Base-by-base conservation (phyloP, 1,284 basidiomycete genomes). In the Pascua guehoae region DNA sequence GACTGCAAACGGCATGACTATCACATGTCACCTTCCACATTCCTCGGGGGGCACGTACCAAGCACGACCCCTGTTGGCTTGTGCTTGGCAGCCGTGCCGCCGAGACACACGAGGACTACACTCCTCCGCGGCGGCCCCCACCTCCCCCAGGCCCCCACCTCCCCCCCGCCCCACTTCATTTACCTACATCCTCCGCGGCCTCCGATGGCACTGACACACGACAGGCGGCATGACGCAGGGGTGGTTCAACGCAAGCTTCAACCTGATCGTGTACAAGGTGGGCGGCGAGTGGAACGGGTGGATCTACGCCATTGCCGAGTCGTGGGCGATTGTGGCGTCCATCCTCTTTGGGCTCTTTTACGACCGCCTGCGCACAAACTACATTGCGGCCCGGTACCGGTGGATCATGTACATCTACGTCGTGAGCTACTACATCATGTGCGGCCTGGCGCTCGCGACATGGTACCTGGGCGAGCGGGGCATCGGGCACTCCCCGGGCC, bases 321-420 rank as follows among this genome's bases (percentile, higher is more conserved):
- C 37, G 12, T 60, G 54, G 55, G 58, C 54, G 7, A 53, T 60
- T 15, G 58, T 60, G 24, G 58, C 58, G 4, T 43, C 52, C 11
- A 60, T 60, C 12, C 44, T 57, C 38, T 60, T 60, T 41, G 58
- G 58, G 14, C 41, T 60, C 16, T 60, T 60, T 47, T 60, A 60
- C 49, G 58, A 60, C 55, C 54, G 55, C 37, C 53, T 60, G 37
- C 54, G 58, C 37, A 49, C 38, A 8, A 42, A 46, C 49, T 60
- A 60, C 47, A 16, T 57, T 41, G 58, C 58, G 5, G 9, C 48
- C 15, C 45, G 50, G 8, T 60, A 54, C 55, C 54, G 58, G 37
- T 60, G 58, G 58, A 47, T 60, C 54, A 60, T 60, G 58, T 60
- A 60, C 55, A 15, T 60, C 42, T 49, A 60, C 42, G 49, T 60